Evolutionary conservation across 2,329 filamentous ascomycete genomes (phyloP), one percentile per base, ranked within the genome.

Genomic region (Penicillium sclerotigenum): DNA sequence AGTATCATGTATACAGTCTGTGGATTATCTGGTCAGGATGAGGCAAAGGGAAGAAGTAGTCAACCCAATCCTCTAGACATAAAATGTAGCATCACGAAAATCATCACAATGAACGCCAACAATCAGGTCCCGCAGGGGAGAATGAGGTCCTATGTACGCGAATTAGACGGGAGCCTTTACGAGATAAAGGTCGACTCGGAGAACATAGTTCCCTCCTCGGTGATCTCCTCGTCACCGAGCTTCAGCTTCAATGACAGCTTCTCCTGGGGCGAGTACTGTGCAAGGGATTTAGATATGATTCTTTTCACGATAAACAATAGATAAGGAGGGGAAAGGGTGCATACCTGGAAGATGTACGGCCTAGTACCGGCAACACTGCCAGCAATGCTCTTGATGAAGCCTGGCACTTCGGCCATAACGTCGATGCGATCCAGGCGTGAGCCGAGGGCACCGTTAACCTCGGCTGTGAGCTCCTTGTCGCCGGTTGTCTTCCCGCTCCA

Each of bases 101-200:
- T 55, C 59, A 54, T 47, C 48, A 62, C 29, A 58, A 59, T 37
- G 29, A 70, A 68, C 66, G 67, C 69, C 68, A 67, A 62, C 59
- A 54, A 63, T 51, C 20, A 34, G 28, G 36, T 52, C 55, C 60
- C 52, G 52, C 42, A 59, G 60, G 55, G 54, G 47, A 50, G 59
- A 52, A 46, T 42, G 52, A 65, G 65, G 58, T 61, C 66, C 62
- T 68, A 67, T 71, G 61, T 70, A 68, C 65, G 66, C 64, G 51
- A 58, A 47, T 48, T 47, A 45, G 41, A 54, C 29, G 48, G n/a
- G 5, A n/a, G 20, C 26, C 26, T 40, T 49, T 71, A 87, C 50
- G 88, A 91, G 76, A 99, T 96, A 79, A 97, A 99, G n/a, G 92
- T 97, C 3, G 94, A 91, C 78, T 99, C 94, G 55, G 84, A 85